phyloP scores from a whole-genome alignment of 2,329 filamentous ascomycete species.

The Colletotrichum liriopes region DNA sequence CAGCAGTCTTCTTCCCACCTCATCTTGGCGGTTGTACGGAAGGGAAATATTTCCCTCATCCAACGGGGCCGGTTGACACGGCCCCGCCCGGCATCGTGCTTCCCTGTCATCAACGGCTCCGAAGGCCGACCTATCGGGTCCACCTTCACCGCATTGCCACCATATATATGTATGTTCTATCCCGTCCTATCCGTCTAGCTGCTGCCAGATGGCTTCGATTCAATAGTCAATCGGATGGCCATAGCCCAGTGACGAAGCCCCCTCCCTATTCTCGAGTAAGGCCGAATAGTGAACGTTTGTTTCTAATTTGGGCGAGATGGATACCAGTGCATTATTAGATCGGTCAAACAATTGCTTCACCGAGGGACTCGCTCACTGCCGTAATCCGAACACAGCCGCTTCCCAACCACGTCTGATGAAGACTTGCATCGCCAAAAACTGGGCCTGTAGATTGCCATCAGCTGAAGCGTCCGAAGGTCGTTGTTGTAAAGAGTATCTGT shows the following conservation, averaged over 20 bases:
- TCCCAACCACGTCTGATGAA: not conserved
- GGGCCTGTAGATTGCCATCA: not conserved
- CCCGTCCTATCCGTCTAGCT: constrained; percentile 6
- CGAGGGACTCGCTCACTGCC: not conserved
- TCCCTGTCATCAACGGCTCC: constrained; percentile 6
- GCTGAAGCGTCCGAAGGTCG: not conserved
- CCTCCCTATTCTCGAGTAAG: too few species aligned
- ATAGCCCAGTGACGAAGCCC: not conserved
- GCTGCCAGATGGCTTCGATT: not conserved
- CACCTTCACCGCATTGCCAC: not conserved
- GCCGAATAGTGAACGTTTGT: not conserved
- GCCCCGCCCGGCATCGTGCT: constrained; percentile 12
- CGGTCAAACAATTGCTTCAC: not conserved
- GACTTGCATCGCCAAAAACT: not conserved
- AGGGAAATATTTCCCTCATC: not conserved
- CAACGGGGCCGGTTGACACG: not conserved
- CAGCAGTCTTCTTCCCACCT: not conserved
- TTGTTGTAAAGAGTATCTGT: not conserved
- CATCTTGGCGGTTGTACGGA: not conserved
- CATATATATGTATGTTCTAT: too few species aligned
- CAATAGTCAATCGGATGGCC: not conserved
- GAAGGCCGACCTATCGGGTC: not conserved
- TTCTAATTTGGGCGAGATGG: not conserved
- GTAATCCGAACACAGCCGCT: not conserved
- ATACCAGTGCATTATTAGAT: not conserved